phyloP scores from a whole-genome alignment of 73 alveolate genomes.

The Stentor roeselii region DNA sequence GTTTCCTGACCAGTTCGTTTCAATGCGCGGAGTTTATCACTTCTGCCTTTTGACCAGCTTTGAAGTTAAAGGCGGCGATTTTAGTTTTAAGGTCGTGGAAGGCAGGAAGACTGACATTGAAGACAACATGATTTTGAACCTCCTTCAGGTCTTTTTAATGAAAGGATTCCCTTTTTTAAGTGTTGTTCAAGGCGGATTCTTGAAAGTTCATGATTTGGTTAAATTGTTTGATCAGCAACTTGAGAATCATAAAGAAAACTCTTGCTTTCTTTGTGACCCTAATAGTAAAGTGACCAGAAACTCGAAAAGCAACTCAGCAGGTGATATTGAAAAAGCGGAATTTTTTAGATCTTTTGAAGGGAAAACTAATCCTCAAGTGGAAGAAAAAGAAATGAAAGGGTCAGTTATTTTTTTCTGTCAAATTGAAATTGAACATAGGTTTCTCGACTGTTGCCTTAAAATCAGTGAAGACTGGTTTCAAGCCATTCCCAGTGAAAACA shows the following conservation, averaged over 20 bases:
- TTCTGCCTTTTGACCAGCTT: neutral
- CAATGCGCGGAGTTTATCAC: conserved; percentile 14
- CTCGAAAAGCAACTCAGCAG: neutral
- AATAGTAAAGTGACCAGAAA: neutral
- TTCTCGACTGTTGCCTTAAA: too few species aligned
- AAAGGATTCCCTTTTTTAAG: conserved; percentile 29
- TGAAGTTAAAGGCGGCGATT: neutral
- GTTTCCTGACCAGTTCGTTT: conserved; percentile 20
- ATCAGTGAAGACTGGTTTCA: too few species aligned
- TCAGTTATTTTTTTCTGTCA: neutral
- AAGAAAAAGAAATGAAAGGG: neutral
- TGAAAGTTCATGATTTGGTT: conserved; percentile 13
- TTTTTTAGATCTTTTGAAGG: too few species aligned
- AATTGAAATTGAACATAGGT: too few species aligned
- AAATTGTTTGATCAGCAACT: neutral
- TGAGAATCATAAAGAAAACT: neutral
- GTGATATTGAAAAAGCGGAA: neutral
- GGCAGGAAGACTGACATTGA: neutral
- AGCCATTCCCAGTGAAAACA: neutral
- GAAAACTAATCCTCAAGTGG: too few species aligned
- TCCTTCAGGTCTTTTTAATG: neutral
- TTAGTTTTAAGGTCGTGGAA: neutral
- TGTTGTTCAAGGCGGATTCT: conserved; percentile 20
- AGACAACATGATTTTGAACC: conserved; percentile 2
- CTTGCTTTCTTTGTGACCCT: conserved; percentile 8